Conservation (phyloP, 768 basidiomycete genomes). For the Pleurotus sapidus region DNA sequence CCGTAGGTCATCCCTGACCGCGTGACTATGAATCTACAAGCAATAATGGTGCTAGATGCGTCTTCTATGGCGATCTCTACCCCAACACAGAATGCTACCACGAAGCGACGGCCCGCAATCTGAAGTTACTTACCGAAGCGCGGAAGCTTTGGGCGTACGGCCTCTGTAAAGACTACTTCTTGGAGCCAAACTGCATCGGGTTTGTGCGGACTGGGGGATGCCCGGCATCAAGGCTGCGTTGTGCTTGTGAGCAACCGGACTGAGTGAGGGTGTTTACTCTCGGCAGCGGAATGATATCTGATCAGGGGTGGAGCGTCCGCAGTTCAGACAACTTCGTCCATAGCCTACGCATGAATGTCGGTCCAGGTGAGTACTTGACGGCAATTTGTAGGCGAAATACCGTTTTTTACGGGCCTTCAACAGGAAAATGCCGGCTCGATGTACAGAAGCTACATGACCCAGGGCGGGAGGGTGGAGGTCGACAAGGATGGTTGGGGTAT, state of each 20-base stretch:
- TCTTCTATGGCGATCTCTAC: slow-evolving; percentile 86
- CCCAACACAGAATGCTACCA: slow-evolving; percentile 69
- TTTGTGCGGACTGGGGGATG: slow-evolving; percentile 69
- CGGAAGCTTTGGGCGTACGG: slow-evolving; percentile 74
- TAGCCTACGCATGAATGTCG: slow-evolving; percentile 65
- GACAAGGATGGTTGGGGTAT: slow-evolving; percentile 60
- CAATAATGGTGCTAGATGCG: slow-evolving; percentile 47
- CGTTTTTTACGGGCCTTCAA: slow-evolving; percentile 1
- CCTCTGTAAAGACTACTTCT: slow-evolving; percentile 54
- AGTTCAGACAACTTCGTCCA: slow-evolving; percentile 33
- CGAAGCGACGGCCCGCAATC: slow-evolving; percentile 43
- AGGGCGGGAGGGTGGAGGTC: slow-evolving; percentile 40
- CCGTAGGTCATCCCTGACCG: slow-evolving; percentile 50
- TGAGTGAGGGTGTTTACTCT: slow-evolving; percentile 23
- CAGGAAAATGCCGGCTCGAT: slow-evolving; percentile 34
- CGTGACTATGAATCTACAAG: neutral
- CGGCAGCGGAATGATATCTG: neutral
- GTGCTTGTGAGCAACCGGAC: slow-evolving; percentile 69
- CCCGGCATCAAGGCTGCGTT: slow-evolving; percentile 55
- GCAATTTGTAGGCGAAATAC: neutral
- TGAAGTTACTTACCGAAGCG: slow-evolving; percentile 53
- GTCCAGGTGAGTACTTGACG: slow-evolving; percentile 41
- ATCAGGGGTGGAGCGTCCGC: neutral
- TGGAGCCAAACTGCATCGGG: slow-evolving; percentile 63
- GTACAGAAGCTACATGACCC: slow-evolving; percentile 49